Evolutionary conservation across 345 rosid species (phyloP), one percentile per base, ranked within the genome.

Genomic region (Cardiospermum halicacabum): DNA sequence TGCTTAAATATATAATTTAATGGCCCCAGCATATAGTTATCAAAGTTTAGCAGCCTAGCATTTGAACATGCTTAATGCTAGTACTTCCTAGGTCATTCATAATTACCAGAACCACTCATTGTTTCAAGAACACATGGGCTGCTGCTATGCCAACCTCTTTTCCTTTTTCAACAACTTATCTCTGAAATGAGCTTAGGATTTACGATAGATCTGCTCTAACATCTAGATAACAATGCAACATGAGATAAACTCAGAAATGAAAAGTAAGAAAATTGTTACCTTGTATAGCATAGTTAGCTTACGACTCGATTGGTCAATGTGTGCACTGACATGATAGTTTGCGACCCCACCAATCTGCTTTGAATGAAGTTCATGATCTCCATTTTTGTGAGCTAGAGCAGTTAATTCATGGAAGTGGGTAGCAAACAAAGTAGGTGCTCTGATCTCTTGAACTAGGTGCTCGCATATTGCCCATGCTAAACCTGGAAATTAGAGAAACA

Each of bases 401-500:
- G 99, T 94, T 77, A 91, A 83, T 72, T 94, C 99, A 64, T 91
- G 99, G 75, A 94, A 94, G 84, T 94, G 99, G 48, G 97, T 91
- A 53, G 99, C 99, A 62, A 94, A 94, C 67, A 94, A 67, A 11
- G 96, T 84, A 15, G 99, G 97, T 27, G 99, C 96, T 75, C 86
- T 87, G 68, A 87, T 85, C 78, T 74, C 96, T 78, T 87, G 84
- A 66, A 89, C 84, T 65, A 94, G 83, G 81, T 94, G 89, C 81
- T 91, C 99, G n/a, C 99, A 94, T 72, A 94, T 94, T 66, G 96
- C 99, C 99, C 99, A 91, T 4, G 99, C 99, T 66, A 91, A 79
- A 78, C 97, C 98, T 93, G 82, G 60, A 22, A 36, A 69, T 58
- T 58, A 69, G 8, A 32, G 25, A 18, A 64, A 54, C 66, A 22